Evolutionary conservation across 164 flowering plant genomes (phyloP), one percentile per base, ranked within the genome.

Genomic region (Macadamia integrifolia): DNA sequence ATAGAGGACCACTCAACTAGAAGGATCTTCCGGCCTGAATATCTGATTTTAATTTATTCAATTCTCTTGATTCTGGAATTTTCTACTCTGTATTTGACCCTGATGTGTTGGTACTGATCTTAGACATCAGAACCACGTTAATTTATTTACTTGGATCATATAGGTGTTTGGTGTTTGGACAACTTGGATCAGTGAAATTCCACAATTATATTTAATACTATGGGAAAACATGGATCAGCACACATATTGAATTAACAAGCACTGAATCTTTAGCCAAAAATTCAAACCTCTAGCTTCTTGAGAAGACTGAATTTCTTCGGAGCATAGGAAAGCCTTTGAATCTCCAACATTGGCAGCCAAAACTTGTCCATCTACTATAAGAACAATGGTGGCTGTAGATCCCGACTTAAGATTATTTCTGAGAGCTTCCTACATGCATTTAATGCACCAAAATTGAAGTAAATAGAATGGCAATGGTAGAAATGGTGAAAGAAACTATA

Each of bases 261-360:
- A 18, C 23, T 62, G 52, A 35, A 40, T 53, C 53, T 58, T 15
- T 30, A 49, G 31, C 35, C 30, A 64, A 64, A 42, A 28, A 52
- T 66, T 67, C 79, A 62, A 56, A 92, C 99, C 97, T 87, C 82
- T 89, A 72, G 85, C 84, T 69, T 90, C 90, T 6, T 80, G 73
- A 79, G 88, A 85, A 64, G 96, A 82, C 71, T 71, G 85, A 65
- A 79, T 80, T 68, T 76, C 75, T 82, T 95, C 97, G 60, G 97
- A 89, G 79, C 99, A 95, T 60, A 95, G 71, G 71, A 92, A 75
- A 65, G 94, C 97, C 78, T 95, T 95, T 32, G 99, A 95, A 69
- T 95, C 98, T 29, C 99, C 99, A 70, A 95, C 70, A 80, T 92
- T 92, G 55, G 99, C 96, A 79, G 83, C 98, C 77, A 95, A 82